Evolutionary conservation across 495 filamentous ascomycete species (phyloP), one percentile per base, ranked within the genome.

Genomic region (Bacidia rubella): DNA sequence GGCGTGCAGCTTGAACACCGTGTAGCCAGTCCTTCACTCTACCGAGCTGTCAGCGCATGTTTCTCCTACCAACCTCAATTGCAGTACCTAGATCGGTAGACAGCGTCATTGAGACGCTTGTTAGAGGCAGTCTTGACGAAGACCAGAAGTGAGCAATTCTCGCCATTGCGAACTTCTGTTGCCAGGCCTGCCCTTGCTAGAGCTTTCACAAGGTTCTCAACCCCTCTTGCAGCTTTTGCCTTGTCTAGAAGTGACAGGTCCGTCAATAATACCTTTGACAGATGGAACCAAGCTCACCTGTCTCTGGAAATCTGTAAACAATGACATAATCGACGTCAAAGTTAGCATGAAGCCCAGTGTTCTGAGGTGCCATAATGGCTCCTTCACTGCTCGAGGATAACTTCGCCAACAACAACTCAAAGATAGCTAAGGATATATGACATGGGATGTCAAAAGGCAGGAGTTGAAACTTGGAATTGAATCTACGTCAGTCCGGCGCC

Each of bases 11-110:
- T 40, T 88, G 82, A 35, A 96, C 83, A 27, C 92, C 88, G 68
- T 90, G 84, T 23, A 97, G 82, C 92, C 92, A 98, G 70, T 98
- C 93, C 61, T 88, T 87, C 44, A 96, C 82, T 47, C 92, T 88
- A 38, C 26, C 32, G 38, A 21, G 12, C 20, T 48, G 29, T 55
- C 11, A 57, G 29, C 22, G 2, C 17, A 11, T 20, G 2, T 0
- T 46, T n/a, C n/a, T 29, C 17, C 19, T 35, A 21, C 4, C n/a
- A 19, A 7, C 3, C 20, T n/a, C 1, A 26, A 17, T 47, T 47
- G 2, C 1, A 25, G 12, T 49, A 62, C 60, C 60, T 63, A 2
- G 61, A 61, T 22, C 70, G 63, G 59, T 73, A 74, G 26, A 75
- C 63, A 47, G 72, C 69, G 24, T 66, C 67, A 52, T 70, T 66